phyloP scores from a whole-genome alignment of 2,329 filamentous ascomycete species.

The Alternaria metachromatica region DNA sequence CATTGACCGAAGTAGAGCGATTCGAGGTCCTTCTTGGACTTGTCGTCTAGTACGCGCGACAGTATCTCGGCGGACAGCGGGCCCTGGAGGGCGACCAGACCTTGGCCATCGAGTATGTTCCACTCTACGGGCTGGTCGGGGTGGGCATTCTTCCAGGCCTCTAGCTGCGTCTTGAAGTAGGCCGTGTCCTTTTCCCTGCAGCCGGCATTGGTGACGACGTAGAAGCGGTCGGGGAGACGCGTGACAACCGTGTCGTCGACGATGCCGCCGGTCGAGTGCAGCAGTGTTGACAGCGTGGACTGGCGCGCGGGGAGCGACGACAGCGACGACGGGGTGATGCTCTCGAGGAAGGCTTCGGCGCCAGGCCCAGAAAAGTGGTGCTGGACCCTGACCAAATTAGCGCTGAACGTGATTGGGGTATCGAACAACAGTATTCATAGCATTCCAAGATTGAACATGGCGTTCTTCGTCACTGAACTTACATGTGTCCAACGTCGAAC shows the following conservation, averaged over 20 bases:
- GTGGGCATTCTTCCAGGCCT: constrained; percentile 52
- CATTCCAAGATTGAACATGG: background rate
- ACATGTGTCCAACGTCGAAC: constrained; percentile 98
- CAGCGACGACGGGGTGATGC: constrained; percentile 79
- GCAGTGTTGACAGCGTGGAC: constrained; percentile 82
- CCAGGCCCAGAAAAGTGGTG: constrained; percentile 83
- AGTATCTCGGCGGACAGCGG: constrained; percentile 77
- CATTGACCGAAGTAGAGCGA: constrained; percentile 83
- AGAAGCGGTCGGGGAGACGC: constrained; percentile 71
- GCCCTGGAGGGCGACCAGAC: constrained; percentile 88
- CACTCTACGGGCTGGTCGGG: constrained; percentile 63
- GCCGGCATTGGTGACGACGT: constrained; percentile 94
- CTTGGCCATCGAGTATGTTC: constrained; percentile 73
- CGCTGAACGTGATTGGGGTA: background rate
- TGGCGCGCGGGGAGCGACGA: constrained; percentile 68
- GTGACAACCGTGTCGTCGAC: constrained; percentile 95
- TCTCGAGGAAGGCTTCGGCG: constrained; percentile 81
- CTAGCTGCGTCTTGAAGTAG: constrained; percentile 76
- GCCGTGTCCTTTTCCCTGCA: constrained; percentile 86
- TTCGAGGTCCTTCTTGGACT: constrained; percentile 50
- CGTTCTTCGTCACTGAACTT: constrained; percentile 39
- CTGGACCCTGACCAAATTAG: constrained; percentile 64
- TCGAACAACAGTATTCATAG: background rate
- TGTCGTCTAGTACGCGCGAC: constrained; percentile 64
- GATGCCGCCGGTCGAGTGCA: constrained; percentile 84